phyloP scores from a whole-genome alignment of 495 filamentous ascomycete species.

The Cudoniella acicularis region DNA sequence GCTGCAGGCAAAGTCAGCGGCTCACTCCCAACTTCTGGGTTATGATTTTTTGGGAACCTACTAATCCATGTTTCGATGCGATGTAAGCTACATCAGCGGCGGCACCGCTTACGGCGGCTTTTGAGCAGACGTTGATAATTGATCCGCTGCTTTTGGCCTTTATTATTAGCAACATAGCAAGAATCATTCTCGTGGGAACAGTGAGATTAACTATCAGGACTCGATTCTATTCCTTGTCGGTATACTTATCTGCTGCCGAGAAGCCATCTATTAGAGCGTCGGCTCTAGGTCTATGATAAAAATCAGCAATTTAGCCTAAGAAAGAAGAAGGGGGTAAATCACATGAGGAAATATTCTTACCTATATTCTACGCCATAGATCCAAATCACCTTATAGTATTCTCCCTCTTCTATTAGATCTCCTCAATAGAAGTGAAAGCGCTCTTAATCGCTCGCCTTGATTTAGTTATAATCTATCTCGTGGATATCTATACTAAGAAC shows the following conservation, averaged over 20 bases:
- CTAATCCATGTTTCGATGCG: conserved; percentile 33
- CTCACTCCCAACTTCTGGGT: background rate
- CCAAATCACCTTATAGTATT: conserved; percentile 29
- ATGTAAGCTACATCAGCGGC: conserved; percentile 39
- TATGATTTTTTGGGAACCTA: conserved; percentile 2
- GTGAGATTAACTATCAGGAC: conserved; percentile 36
- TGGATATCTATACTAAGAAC: conserved; percentile 37
- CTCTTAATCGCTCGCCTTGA: conserved; percentile 26
- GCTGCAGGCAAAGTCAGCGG: background rate
- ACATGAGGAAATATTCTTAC: conserved; percentile 19
- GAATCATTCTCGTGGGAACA: conserved; percentile 36
- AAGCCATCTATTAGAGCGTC: conserved; percentile 39
- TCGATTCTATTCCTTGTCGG: conserved; percentile 29
- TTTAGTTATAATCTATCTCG: conserved; percentile 28
- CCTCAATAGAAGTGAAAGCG: conserved; percentile 33
- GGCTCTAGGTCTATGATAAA: conserved; percentile 14
- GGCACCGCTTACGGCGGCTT: conserved; percentile 35
- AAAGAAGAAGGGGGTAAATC: background rate
- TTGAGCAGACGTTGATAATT: conserved; percentile 40
- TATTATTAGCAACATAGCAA: conserved; percentile 34
- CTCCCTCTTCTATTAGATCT: conserved; percentile 27
- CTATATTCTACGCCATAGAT: conserved; percentile 29
- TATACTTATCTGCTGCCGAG: conserved; percentile 29
- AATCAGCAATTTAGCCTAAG: too few species aligned
- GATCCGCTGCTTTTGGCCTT: conserved; percentile 30